phyloP scores from a whole-genome alignment of 2,329 filamentous ascomycete genomes.

The Aureobasidium sp. region DNA sequence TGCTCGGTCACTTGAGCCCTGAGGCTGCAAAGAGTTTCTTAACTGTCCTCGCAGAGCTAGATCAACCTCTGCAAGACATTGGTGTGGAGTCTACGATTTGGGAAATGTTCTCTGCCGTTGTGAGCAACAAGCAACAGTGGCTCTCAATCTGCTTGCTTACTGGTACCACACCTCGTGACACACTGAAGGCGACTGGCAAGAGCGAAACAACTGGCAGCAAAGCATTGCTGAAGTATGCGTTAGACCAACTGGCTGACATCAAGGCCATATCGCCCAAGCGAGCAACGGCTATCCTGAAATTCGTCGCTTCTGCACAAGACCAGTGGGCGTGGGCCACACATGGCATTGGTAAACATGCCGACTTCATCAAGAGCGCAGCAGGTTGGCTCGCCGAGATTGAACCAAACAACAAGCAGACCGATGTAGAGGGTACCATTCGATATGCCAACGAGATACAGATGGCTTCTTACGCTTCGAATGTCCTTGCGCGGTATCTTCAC shows the following conservation, averaged over 20 bases:
- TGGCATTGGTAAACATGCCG: conserved; percentile 62
- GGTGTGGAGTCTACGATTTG: conserved; percentile 63
- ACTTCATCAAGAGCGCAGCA: conserved; percentile 64
- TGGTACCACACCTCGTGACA: conserved; percentile 72
- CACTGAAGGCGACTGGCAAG: conserved; percentile 51
- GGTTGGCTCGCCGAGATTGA: conserved; percentile 57
- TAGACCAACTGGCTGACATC: conserved; percentile 59
- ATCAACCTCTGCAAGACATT: conserved; percentile 62
- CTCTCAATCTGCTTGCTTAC: conserved; percentile 89
- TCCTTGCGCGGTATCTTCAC: conserved; percentile 85
- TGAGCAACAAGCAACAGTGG: conserved; percentile 90
- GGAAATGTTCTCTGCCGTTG: conserved; percentile 76
- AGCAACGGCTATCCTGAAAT: conserved; percentile 70
- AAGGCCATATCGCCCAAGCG: conserved; percentile 55
- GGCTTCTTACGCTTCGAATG: conserved; percentile 76
- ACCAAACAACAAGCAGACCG: conserved; percentile 33
- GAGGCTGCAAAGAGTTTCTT: conserved; percentile 79
- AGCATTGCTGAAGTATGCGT: conserved; percentile 66
- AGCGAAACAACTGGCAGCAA: conserved; percentile 39
- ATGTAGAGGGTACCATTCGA: conserved; percentile 21
- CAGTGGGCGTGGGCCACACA: conserved; percentile 94
- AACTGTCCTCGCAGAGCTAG: conserved; percentile 65
- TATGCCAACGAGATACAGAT: conserved; percentile 42
- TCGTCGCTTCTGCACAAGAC: conserved; percentile 81
- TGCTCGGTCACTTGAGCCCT: conserved; percentile 82